Percentiles rank a stretch among this genome's conserved stretches.
phyloP scores from a whole-genome alignment of 1,284 basidiomycete species.

The Omphalotus olearius region DNA sequence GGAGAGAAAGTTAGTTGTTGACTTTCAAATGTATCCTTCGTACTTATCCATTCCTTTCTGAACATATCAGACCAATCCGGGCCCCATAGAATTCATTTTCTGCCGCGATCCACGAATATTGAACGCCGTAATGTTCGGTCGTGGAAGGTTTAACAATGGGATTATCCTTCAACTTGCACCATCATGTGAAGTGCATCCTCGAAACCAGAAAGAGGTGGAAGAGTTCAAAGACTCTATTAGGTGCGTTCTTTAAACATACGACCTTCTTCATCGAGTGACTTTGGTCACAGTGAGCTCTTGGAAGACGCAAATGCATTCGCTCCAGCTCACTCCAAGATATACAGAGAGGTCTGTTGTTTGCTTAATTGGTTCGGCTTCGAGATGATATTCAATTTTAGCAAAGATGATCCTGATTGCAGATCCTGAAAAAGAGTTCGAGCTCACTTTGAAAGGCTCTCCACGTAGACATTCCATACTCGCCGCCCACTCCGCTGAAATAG shows the following conservation, averaged over 20 bases:
- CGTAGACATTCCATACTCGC: neutral
- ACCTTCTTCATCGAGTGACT: neutral
- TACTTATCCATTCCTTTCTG: neutral
- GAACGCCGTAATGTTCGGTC: conserved; percentile 20
- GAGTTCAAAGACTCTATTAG: neutral
- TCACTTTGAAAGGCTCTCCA: neutral
- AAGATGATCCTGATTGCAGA: neutral
- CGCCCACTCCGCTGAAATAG: neutral
- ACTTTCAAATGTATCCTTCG: neutral
- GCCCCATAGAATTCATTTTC: conserved; percentile 17
- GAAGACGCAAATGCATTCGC: neutral
- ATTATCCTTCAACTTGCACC: conserved; percentile 18
- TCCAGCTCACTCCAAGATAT: neutral
- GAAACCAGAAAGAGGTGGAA: neutral
- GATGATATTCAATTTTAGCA: neutral
- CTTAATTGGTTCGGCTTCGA: neutral
- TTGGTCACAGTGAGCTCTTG: neutral
- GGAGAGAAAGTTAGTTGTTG: conserved; percentile 13
- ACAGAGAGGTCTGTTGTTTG: neutral
- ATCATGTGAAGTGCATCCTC: neutral
- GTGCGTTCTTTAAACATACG: neutral
- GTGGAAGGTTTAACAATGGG: conserved; percentile 19
- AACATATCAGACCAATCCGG: conserved; percentile 1
- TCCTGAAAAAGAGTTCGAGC: neutral
- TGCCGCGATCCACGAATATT: conserved; percentile 11